Base-by-base conservation (phyloP, 164 flowering plant genomes). In the Hamamelis virginiana region DNA sequence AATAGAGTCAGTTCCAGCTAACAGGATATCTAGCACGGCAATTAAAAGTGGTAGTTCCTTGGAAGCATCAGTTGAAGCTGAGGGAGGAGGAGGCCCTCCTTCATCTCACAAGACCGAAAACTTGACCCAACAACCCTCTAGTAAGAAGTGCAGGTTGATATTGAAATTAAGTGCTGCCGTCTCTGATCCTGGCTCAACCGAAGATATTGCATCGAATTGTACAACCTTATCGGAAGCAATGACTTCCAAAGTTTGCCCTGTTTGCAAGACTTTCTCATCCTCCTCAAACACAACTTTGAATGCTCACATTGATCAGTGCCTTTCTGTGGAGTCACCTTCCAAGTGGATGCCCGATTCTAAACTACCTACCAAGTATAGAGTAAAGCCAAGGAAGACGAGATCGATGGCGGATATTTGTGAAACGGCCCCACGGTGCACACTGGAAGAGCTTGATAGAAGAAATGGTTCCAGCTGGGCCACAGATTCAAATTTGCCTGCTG, bases 231-330 rank as follows among this genome's bases (percentile, higher is more conserved):
- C 90, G 10, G 97, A 91, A 38, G 69, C 91, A 67, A 88, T 91
- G 92, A 83, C 91, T 77, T 89, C 96, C 5, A 89, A 89, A 78
- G 77, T 83, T 59, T 94, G 98, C 83, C 98, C 98, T 74, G 96
- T 94, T 73, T 94, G 98, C 82, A 86, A 86, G 71, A 86, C 83
- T 0, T 94, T 94, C 74, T 81, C 94, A 11, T 94, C 96, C 12
- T 81, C 95, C 22, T 91, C 98, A 13, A 91, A 91, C 79, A 94
- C 98, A 56, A 91, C 97, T 43, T 82, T 94, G 82, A 94, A 94
- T 80, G 97, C 97, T 59, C 98, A 94, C 73, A 94, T 94, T n/a
- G 98, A 94, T 71, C 97, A 88, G 73, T 94, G 98, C 74, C 95
- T 91, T 45, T 82, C 91, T 22, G 81, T 58, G 25, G 92, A 86